Evolutionary conservation across 768 basidiomycete genomes (phyloP), one percentile per base, ranked within the genome.

Genomic region (Boletus patriciae): DNA sequence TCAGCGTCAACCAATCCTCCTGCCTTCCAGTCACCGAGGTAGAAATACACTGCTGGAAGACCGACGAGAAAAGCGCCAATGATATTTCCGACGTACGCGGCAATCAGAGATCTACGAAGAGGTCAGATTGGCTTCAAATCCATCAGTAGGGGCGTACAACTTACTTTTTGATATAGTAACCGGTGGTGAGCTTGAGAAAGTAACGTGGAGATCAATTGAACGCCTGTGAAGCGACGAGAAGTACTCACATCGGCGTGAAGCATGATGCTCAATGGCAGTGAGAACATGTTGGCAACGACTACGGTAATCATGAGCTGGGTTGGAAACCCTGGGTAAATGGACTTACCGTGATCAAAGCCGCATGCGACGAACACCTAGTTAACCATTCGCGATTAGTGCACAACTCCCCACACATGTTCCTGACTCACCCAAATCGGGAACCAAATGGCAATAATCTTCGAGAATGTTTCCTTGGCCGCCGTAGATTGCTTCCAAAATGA

Each of bases 211-310:
- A 46, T 65, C 50, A 58, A 41, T 50, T n/a, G 36, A 18, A 44
- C 23, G 29, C 15, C 15, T 31, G 19, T n/a, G 19, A n/a, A 54
- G 29, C 16, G 29, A 31, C 19, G n/a, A 23, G 41, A 43, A 51
- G 15, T 13, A 71, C 84, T 62, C 67, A 87, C 87, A 49, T 82
- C 70, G 27, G 86, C 84, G 23, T 83, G 80, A 63, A 88, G 83
- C 80, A 89, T 83, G 34, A 90, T 88, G 10, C 86, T 79, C 37
- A 89, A 68, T 0, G 86, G 86, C 9, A 90, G 72, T 4, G 83
- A 87, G 68, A 84, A 89, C 88, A 90, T 89, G 66, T 90, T 90
- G 19, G 88, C 88, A 27, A 87, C 73, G 11, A 87, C 86, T 86
- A 45, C 16, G 44, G 36, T 33, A 31, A 49, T 33, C 18, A 47